Conservation (phyloP, 2,329 filamentous ascomycete genomes). For the Xylaria hypoxylon region DNA sequence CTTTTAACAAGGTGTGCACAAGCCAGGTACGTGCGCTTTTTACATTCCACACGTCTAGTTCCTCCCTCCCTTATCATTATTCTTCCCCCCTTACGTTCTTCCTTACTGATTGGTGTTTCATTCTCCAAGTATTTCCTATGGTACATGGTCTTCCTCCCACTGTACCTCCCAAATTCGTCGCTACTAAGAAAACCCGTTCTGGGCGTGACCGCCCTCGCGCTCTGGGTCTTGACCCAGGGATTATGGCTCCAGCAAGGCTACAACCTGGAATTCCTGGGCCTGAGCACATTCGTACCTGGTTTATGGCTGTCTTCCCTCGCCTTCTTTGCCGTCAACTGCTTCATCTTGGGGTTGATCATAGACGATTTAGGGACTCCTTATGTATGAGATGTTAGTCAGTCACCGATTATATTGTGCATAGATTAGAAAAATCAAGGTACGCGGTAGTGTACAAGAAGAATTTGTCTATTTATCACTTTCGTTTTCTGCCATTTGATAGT, state of each 20-base stretch:
- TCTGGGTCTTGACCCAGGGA: constrained; percentile 83
- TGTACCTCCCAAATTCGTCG: constrained; percentile 86
- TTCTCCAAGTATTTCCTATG: constrained; percentile 88
- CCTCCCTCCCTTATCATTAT: background rate
- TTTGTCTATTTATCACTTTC: constrained; percentile 34
- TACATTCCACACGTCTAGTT: background rate
- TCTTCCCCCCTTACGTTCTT: background rate
- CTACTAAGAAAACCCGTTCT: constrained; percentile 70
- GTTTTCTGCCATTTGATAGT: constrained; percentile 22
- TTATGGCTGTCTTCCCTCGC: constrained; percentile 79
- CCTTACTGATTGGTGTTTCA: constrained; percentile 33
- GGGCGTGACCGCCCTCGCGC: constrained; percentile 72
- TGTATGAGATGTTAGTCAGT: background rate
- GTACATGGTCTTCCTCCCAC: constrained; percentile 94
- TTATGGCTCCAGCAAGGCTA: constrained; percentile 82
- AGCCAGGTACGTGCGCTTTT: constrained; percentile 76
- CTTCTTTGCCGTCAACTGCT: constrained; percentile 89
- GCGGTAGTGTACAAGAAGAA: constrained; percentile 6
- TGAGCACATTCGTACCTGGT: constrained; percentile 86
- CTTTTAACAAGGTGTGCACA: constrained; percentile 99
- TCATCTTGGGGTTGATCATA: constrained; percentile 86
- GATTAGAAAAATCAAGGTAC: background rate
- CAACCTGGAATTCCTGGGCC: constrained; percentile 81
- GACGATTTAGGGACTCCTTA: constrained; percentile 62
- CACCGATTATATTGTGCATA: background rate